Evolutionary conservation across 768 basidiomycete species (phyloP).

Genomic region (Boletus pseudo-olivaceus): DNA sequence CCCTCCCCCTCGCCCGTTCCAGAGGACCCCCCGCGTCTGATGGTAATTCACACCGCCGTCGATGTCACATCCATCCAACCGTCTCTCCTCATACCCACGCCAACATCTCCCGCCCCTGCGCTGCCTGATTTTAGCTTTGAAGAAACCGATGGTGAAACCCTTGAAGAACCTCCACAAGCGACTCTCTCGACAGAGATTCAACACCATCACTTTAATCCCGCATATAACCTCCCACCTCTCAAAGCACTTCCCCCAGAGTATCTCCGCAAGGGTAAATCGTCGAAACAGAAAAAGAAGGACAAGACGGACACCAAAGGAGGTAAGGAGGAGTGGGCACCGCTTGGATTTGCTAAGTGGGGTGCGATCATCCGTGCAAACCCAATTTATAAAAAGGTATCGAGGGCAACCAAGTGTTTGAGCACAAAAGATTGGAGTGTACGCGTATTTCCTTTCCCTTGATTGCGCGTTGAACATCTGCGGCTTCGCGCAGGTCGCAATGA

Average conservation of each 20-base stretch:
- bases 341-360: constrained; percentile 70
- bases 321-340: constrained; percentile 59
- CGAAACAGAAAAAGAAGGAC: constrained; percentile 50
- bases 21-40: constrained; percentile 7
- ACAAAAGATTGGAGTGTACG: constrained; percentile 82
- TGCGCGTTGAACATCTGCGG: neutral
- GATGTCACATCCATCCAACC: constrained; percentile 27
- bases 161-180: constrained; percentile 16
- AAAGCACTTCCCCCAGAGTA: constrained; percentile 54
- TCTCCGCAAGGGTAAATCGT: constrained; percentile 45
- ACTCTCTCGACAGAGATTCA: constrained; percentile 15
- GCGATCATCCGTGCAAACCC: constrained; percentile 77
- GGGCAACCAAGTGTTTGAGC: constrained; percentile 72
- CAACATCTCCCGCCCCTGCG: constrained; percentile 32
- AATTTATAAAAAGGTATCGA: constrained; percentile 62
- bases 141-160: constrained; percentile 26
- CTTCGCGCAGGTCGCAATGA: constrained; percentile 61
- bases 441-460: constrained; percentile 15
- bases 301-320: constrained; percentile 50
- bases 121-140: constrained; percentile 34
- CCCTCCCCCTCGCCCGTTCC: constrained; percentile 1
- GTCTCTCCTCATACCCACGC: constrained; percentile 35
- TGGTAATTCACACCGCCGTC: constrained; percentile 26
- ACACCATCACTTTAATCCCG: constrained; percentile 40
- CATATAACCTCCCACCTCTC: constrained; percentile 54